Percentiles rank a stretch among this genome's conserved stretches.
phyloP scores from a whole-genome alignment of 2,329 filamentous ascomycete species.

The Verticillium albo-atrum region DNA sequence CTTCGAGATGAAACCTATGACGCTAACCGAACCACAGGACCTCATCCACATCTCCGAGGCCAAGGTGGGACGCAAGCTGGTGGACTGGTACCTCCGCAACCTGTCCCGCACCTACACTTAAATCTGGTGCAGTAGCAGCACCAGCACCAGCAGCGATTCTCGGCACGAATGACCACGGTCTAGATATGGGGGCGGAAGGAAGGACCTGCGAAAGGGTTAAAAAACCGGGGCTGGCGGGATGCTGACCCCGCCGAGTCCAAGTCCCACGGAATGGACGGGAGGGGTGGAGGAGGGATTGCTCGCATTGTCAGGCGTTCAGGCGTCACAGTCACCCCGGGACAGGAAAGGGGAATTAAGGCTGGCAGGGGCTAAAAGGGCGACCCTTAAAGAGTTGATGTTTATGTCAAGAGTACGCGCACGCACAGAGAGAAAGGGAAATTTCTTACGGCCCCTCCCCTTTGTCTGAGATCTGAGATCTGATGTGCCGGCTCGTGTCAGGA shows the following conservation, averaged over 20 bases:
- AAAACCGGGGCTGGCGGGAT: not conserved
- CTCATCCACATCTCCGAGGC: slow-evolving; percentile 98
- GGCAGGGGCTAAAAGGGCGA: not conserved
- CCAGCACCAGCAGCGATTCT: not conserved
- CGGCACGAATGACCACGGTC: not conserved
- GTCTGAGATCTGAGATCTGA: too few species aligned
- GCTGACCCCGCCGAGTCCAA: not conserved
- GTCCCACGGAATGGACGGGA: not conserved
- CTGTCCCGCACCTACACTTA: slow-evolving; percentile 86
- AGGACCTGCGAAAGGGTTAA: slow-evolving; percentile 4
- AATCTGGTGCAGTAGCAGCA: not conserved
- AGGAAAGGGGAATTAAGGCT: not conserved
- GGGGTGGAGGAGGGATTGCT: slow-evolving; percentile 1
- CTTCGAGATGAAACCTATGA: not conserved
- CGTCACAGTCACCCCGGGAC: slow-evolving; percentile 2
- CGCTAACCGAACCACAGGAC: slow-evolving; percentile 52
- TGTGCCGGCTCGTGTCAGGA: not conserved
- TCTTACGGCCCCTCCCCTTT: not conserved
- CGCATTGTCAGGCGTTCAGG: slow-evolving; percentile 4
- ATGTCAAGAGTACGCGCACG: not conserved
- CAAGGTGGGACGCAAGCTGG: slow-evolving; percentile 93
- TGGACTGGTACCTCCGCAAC: slow-evolving; percentile 99
- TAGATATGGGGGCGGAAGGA: not conserved
- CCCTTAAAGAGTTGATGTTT: not conserved
- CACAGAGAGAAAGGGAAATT: not conserved